Base-by-base conservation (phyloP, 2,329 filamentous ascomycete genomes). In the Exophiala xenobiotica region DNA sequence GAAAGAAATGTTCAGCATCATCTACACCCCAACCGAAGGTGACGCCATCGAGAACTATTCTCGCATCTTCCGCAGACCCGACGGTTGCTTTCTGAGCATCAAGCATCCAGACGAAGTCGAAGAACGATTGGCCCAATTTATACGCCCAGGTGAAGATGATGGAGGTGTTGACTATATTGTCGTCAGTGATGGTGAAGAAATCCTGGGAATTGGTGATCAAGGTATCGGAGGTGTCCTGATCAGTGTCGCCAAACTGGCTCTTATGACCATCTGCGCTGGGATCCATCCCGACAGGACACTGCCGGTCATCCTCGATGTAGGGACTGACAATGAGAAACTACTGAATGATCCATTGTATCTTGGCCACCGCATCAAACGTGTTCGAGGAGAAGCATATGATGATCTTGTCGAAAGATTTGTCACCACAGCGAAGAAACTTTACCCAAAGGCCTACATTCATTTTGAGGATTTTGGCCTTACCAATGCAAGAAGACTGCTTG, bases 1-100 rank as follows among this genome's bases (percentile, higher is more conserved):
- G 16, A 84, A 87, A 57, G 89, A 95, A 65, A 93, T 95, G 87
- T 91, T 95, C 64, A 83, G 85, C 33, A 75, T 95, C n/a, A 88
- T 95, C 22, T 96, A 95, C 65, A 95, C 90, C 0, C 90, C 90
- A 0, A 95, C 90, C 0, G 90, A 95, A 70, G 58, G 56, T 16
- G 88, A 95, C 33, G 90, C 90, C 0, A 95, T 95, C 44, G 82
- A 88, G 59, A 87, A 91, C 57, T 95, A 88, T 65, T 93, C 88
- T 0, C 74, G 84, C 0, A 67, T 93, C 0, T 95, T 95, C 63
- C 75, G 90, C 8, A 76, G 81, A 14, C 88, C 90, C 0, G 86
- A 92, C 59, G 90, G 90, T 0, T 90, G 88, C 61, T 95, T 90
- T 59, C 69, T 95, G 44, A 89, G 87, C 61, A 86, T 95, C 41